Evolutionary conservation across 2,329 filamentous ascomycete genomes (phyloP).

Genomic region (Chrysoporthe puriensis): DNA sequence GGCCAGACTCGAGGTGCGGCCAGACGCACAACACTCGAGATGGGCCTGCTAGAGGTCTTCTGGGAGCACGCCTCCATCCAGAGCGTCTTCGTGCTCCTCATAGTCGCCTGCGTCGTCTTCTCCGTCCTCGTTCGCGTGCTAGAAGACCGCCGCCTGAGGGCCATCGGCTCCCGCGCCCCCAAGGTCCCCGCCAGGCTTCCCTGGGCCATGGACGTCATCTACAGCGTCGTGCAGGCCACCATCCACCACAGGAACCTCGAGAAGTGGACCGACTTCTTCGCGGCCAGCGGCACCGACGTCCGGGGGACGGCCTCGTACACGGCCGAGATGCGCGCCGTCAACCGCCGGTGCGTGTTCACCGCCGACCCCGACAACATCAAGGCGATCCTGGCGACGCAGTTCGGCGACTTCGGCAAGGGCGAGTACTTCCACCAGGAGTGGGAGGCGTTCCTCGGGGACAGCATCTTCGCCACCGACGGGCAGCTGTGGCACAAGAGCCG

Average conservation of each 20-base stretch:
- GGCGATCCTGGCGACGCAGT: conserved; percentile 85
- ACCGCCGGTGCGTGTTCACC: conserved; percentile 71
- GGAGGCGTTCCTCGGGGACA: conserved; percentile 74
- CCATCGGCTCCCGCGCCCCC: conserved; percentile 49
- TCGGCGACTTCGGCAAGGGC: conserved; percentile 83
- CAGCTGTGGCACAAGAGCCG: conserved; percentile 77
- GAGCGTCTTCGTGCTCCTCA: conserved; percentile 42
- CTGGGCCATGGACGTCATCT: conserved; percentile 69
- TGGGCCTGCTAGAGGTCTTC: conserved; percentile 56
- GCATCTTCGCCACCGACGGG: conserved; percentile 82
- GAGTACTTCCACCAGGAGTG: conserved; percentile 74
- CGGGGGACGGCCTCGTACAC: conserved; percentile 58
- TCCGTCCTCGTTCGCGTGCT: conserved; percentile 43
- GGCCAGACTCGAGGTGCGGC: neutral
- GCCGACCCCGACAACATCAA: conserved; percentile 90
- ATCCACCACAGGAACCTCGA: conserved; percentile 60
- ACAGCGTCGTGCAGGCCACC: conserved; percentile 56
- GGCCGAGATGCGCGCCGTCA: conserved; percentile 59
- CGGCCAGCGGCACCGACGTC: conserved; percentile 52
- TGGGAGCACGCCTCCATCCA: conserved; percentile 49
- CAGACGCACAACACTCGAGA: conserved; percentile 34
- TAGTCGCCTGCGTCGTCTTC: conserved; percentile 44
- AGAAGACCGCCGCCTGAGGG: conserved; percentile 48
- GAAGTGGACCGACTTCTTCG: conserved; percentile 62
- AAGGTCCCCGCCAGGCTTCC: conserved; percentile 45